These are phyloP conservation scores for Cryptococcus sp. DNA, from an alignment of 1,284 basidiomycete species.

Conservation along the genomic window DNA sequence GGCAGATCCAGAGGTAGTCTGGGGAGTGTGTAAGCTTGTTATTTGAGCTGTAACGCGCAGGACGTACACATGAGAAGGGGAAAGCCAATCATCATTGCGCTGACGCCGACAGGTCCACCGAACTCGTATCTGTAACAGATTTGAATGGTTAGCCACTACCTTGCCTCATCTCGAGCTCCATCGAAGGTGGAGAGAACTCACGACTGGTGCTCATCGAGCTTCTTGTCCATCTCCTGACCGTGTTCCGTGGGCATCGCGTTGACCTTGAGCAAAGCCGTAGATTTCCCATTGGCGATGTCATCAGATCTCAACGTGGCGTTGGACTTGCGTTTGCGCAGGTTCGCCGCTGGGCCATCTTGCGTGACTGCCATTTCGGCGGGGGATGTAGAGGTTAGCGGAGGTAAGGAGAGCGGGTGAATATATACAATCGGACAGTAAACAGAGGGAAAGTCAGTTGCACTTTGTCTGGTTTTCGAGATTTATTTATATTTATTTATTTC, in stretches of 20 bases:
- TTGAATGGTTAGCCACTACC: not conserved
- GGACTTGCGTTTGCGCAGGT: slow-evolving; percentile 4
- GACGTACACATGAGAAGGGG: slow-evolving; percentile 60
- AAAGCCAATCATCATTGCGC: slow-evolving; percentile 93
- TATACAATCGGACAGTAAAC: no score
- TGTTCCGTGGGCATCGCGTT: slow-evolving; percentile 59
- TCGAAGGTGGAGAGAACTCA: slow-evolving; percentile 52
- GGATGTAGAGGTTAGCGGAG: no score
- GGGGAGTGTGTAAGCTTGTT: slow-evolving; percentile 57
- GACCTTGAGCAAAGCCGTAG: slow-evolving; percentile 31
- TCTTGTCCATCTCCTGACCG: slow-evolving; percentile 68
- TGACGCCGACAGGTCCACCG: slow-evolving; percentile 87
- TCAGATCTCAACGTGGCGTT: slow-evolving; percentile 20
- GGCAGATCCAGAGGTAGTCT: slow-evolving; percentile 99
- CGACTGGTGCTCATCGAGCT: slow-evolving; percentile 73
- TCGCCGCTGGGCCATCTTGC: not conserved
- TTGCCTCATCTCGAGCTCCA: not conserved
- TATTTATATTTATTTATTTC: no score
- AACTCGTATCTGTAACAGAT: slow-evolving; percentile 77
- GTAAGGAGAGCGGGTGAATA: no score
- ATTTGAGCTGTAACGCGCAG: not conserved
- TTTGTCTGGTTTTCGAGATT: no score
- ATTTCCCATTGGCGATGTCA: slow-evolving; percentile 28
- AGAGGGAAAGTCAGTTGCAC: no score
- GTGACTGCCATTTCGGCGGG: not conserved